Percentiles rank a stretch among this genome's conserved stretches.
Conservation (phyloP, 345 rosid genomes). For the Moricandia moricandioides region DNA sequence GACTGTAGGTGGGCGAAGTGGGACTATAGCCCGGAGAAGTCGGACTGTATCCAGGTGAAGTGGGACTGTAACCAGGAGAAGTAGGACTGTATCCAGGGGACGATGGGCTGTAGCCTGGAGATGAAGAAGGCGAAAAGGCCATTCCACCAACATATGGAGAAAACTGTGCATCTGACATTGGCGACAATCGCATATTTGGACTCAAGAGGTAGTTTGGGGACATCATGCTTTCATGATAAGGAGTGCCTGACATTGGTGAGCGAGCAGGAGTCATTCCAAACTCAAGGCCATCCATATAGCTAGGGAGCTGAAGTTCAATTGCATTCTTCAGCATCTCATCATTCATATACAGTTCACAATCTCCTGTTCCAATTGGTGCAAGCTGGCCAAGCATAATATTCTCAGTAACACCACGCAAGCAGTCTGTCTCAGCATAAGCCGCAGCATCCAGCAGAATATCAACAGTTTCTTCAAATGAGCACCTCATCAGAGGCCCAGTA, state of each 20-base stretch:
- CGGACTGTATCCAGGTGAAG: neutral
- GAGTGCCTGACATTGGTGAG: slow-evolving; percentile 86
- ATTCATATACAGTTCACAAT: slow-evolving; percentile 80
- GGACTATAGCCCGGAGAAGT: neutral
- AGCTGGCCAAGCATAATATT: slow-evolving; percentile 97
- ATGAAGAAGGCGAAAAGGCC: slow-evolving; percentile 84
- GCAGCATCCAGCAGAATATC: slow-evolving; percentile 98
- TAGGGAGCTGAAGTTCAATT: slow-evolving; percentile 94
- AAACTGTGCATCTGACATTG: slow-evolving; percentile 81
- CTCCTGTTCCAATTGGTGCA: slow-evolving; percentile 96
- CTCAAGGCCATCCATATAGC: slow-evolving; percentile 92
- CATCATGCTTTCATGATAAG: slow-evolving; percentile 96
- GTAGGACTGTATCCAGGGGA: slow-evolving; percentile 83
- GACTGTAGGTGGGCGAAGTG: slow-evolving; percentile 38
- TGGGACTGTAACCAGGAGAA: slow-evolving; percentile 60
- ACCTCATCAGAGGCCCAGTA: slow-evolving; percentile 97
- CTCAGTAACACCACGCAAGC: slow-evolving; percentile 87
- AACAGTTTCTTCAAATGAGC: slow-evolving; percentile 98
- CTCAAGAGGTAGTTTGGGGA: slow-evolving; percentile 85
- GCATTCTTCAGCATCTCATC: slow-evolving; percentile 98
- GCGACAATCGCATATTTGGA: slow-evolving; percentile 81
- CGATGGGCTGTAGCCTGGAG: slow-evolving; percentile 84
- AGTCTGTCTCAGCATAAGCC: slow-evolving; percentile 85
- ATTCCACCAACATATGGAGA: slow-evolving; percentile 93
- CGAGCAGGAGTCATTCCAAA: slow-evolving; percentile 94